Evolutionary conservation across 345 rosid species (phyloP).

Genomic region (Lenwebbia sp.): DNA sequence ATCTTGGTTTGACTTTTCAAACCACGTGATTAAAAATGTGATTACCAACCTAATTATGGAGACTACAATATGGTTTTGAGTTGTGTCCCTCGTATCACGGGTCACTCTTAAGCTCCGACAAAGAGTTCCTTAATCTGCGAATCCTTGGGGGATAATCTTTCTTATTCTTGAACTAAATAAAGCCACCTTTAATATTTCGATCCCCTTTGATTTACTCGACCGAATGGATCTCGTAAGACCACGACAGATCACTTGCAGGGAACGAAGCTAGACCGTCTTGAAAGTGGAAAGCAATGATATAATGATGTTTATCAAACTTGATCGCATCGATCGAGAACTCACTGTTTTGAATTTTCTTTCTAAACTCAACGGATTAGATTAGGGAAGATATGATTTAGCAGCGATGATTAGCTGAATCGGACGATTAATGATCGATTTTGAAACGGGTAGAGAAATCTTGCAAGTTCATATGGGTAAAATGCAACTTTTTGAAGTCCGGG

Average conservation of each 20-base stretch:
- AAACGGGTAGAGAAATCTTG: neutral
- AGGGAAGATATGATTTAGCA: neutral
- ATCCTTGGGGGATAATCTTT: neutral
- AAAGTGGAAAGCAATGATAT: neutral
- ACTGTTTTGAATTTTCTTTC: too few relatives aligned
- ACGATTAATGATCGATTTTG: neutral
- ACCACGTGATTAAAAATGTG: neutral
- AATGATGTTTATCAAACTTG: neutral
- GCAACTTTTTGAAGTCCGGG: neutral
- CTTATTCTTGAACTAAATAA: neutral
- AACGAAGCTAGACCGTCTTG: neutral
- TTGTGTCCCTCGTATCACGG: neutral
- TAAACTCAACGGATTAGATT: too few relatives aligned
- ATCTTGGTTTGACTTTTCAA: neutral
- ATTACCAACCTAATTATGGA: neutral
- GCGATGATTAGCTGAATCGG: neutral
- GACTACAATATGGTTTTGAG: neutral
- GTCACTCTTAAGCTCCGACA: neutral
- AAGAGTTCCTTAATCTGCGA: neutral
- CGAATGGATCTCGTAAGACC: neutral
- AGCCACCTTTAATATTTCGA: neutral
- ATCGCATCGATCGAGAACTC: too few relatives aligned
- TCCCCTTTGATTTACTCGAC: neutral
- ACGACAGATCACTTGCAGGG: neutral
- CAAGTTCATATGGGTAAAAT: neutral